Conservation (phyloP, 257 asterid genomes). For the Solanum sparsipilum region DNA sequence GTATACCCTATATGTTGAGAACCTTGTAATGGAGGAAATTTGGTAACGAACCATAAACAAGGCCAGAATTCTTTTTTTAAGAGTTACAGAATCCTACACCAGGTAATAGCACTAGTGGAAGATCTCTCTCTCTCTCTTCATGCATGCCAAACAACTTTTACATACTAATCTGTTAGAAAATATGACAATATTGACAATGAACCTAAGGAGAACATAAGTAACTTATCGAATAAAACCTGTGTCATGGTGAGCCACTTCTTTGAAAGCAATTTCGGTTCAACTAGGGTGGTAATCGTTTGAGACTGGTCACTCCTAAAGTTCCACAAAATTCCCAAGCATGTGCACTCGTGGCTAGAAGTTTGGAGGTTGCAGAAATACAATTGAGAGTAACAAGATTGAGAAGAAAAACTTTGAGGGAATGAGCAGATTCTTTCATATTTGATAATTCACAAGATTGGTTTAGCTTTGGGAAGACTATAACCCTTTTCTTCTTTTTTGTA, state of each 20-base stretch:
- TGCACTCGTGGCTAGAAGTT: neutral
- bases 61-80: neutral
- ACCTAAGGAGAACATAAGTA: neutral
- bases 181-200: neutral
- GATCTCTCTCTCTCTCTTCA: neutral
- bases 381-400: neutral
- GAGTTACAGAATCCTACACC: neutral
- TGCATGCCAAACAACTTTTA: neutral
- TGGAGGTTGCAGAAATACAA: neutral
- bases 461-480: neutral
- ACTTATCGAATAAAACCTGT: neutral
- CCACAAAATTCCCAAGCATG: neutral
- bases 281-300: neutral
- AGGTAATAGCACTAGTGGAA: neutral
- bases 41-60: neutral
- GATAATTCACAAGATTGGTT: neutral
- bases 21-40: neutral
- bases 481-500: neutral
- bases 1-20: neutral
- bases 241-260: neutral
- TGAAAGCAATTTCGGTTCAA: neutral
- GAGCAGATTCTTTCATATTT: neutral
- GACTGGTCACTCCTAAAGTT: neutral
- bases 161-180: neutral
- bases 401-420: neutral